phyloP scores from a whole-genome alignment of 495 filamentous ascomycete genomes.

The Aspergillus sclerotioniger region DNA sequence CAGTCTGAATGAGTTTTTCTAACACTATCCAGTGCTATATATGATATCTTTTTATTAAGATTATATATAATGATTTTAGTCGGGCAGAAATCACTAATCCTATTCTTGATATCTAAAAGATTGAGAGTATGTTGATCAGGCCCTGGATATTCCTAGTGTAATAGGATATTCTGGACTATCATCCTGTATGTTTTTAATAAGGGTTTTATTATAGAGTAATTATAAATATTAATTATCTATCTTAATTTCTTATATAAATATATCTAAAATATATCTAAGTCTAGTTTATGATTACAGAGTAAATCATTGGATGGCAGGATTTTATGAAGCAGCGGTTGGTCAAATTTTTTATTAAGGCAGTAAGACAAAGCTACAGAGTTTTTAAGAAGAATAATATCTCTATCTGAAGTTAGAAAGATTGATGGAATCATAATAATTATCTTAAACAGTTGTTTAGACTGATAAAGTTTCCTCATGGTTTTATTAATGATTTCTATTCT shows the following conservation, averaged over 20 bases:
- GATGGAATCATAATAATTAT: neutral
- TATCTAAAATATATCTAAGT: neutral
- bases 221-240: conserved; percentile 1
- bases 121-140: neutral
- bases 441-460: neutral
- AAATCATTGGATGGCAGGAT: too few relatives aligned
- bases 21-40: too few relatives aligned
- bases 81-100: neutral
- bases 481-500: neutral
- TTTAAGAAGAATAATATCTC: neutral
- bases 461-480: neutral
- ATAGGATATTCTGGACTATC: neutral
- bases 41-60: neutral
- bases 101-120: conserved; percentile 1
- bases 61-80: neutral
- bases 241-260: neutral
- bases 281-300: neutral
- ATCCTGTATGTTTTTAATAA: neutral
- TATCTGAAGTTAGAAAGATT: too few relatives aligned
- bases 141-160: too few relatives aligned
- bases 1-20: neutral
- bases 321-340: too few relatives aligned
- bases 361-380: neutral
- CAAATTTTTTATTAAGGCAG: neutral
- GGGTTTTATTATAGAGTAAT: neutral